phyloP scores from a whole-genome alignment of 441 rosid species.

The Gossypium schwendimanii region DNA sequence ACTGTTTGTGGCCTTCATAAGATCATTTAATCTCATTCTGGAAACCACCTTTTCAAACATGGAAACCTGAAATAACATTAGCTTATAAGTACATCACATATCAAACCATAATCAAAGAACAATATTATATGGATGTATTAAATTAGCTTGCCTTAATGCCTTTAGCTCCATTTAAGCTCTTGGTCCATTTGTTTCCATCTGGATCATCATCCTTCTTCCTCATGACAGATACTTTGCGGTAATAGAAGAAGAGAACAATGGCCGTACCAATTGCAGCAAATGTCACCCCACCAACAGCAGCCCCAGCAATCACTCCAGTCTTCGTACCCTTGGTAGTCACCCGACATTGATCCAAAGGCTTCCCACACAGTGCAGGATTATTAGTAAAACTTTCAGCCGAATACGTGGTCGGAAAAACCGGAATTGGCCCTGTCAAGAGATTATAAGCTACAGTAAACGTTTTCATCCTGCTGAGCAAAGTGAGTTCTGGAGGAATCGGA shows the following conservation, averaged over 20 bases:
- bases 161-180: slow-evolving; percentile 57
- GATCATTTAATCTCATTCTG: slow-evolving; percentile 66
- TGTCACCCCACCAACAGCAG: slow-evolving; percentile 60
- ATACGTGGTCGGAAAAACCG: neutral
- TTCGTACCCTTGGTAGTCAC: slow-evolving; percentile 15
- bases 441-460: slow-evolving; percentile 43
- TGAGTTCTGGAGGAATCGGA: slow-evolving; percentile 38
- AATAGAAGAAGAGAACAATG: slow-evolving; percentile 44
- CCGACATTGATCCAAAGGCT: slow-evolving; percentile 39
- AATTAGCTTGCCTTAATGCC: slow-evolving; percentile 49
- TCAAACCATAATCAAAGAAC: neutral
- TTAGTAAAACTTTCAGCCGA: slow-evolving; percentile 20
- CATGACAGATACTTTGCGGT: slow-evolving; percentile 40
- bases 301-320: slow-evolving; percentile 46
- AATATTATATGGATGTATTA: slow-evolving; percentile 2
- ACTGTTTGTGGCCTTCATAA: slow-evolving; percentile 66
- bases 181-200: slow-evolving; percentile 83
- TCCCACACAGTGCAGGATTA: slow-evolving; percentile 52
- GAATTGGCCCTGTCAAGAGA: slow-evolving; percentile 45
- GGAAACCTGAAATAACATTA: slow-evolving; percentile 49
- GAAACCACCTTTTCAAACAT: slow-evolving; percentile 68
- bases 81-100: slow-evolving; percentile 11
- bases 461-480: slow-evolving; percentile 37
- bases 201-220: slow-evolving; percentile 79
- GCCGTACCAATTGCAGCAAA: slow-evolving; percentile 52